Conservation (phyloP, 192 early-diverging fungal genomes). For the Backusella mclennaniae region DNA sequence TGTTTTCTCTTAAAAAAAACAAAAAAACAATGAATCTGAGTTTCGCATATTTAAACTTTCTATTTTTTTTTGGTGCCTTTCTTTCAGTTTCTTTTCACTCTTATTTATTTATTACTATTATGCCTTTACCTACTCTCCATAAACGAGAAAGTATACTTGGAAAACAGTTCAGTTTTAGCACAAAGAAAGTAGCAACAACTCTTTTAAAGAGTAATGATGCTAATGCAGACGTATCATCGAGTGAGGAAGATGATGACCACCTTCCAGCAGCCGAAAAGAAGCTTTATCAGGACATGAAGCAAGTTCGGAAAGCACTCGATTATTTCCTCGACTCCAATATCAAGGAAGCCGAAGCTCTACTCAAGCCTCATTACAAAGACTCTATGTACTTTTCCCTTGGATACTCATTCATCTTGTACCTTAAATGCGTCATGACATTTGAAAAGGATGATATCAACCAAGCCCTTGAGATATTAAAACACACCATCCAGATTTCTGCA, state of each 20-base stretch:
- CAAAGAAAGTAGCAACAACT: background rate
- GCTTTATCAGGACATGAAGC: conserved; percentile 20
- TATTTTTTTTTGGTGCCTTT: background rate
- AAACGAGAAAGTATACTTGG: background rate
- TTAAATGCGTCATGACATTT: conserved; percentile 81
- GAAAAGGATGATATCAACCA: conserved; percentile 63
- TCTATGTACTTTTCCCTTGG: conserved; percentile 76
- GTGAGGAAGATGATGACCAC: background rate
- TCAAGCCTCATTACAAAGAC: conserved; percentile 36
- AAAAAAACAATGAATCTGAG: background rate
- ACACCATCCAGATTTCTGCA: conserved; percentile 59
- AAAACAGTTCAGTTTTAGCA: background rate
- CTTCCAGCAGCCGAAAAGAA: background rate
- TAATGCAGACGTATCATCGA: background rate
- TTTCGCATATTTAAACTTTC: background rate
- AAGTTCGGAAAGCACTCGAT: conserved; percentile 62
- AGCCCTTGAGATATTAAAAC: conserved; percentile 60
- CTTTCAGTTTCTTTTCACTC: background rate
- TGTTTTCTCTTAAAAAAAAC: background rate
- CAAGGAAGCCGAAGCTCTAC: conserved; percentile 61
- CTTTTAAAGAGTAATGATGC: background rate
- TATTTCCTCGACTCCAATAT: conserved; percentile 78
- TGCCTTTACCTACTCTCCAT: background rate
- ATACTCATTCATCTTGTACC: conserved; percentile 62
- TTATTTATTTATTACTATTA: background rate